phyloP scores from a whole-genome alignment of 78 protist species.

The Guillardia theta region DNA sequence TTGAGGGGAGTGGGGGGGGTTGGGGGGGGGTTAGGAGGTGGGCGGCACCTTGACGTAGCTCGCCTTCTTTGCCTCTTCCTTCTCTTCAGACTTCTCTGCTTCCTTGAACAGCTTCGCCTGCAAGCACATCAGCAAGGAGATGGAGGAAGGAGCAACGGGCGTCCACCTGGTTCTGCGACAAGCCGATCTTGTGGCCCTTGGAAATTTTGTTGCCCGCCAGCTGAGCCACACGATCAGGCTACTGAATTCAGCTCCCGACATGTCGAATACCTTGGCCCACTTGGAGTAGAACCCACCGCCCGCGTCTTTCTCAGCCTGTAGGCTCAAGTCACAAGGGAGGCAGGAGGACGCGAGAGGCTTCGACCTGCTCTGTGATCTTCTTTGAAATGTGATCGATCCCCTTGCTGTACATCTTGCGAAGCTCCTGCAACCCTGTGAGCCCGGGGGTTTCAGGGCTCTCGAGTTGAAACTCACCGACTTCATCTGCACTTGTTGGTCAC shows the following conservation, averaged over 20 bases:
- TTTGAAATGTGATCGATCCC: background rate
- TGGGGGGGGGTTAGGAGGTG: no score
- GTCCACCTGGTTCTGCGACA: background rate
- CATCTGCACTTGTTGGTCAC: background rate
- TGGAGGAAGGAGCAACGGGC: background rate
- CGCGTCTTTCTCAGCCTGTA: background rate
- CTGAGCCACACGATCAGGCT: background rate
- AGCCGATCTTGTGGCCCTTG: background rate
- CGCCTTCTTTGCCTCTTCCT: slow-evolving; percentile 17
- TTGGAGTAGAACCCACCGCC: background rate
- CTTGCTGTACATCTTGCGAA: background rate
- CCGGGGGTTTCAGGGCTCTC: background rate
- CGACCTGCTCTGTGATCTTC: background rate
- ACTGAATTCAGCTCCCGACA: background rate
- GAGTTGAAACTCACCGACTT: background rate
- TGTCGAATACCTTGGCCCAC: background rate
- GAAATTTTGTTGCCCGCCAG: background rate
- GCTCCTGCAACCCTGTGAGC: background rate
- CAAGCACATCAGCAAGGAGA: background rate
- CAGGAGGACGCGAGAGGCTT: no score
- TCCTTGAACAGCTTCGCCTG: slow-evolving; percentile 24
- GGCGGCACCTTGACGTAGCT: background rate
- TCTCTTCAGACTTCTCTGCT: background rate
- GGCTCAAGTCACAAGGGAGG: no score
- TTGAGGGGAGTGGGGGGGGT: no score